These are phyloP conservation scores for Vigna radiata DNA, from an alignment of 306 rosid species.

Conservation along the genomic window DNA sequence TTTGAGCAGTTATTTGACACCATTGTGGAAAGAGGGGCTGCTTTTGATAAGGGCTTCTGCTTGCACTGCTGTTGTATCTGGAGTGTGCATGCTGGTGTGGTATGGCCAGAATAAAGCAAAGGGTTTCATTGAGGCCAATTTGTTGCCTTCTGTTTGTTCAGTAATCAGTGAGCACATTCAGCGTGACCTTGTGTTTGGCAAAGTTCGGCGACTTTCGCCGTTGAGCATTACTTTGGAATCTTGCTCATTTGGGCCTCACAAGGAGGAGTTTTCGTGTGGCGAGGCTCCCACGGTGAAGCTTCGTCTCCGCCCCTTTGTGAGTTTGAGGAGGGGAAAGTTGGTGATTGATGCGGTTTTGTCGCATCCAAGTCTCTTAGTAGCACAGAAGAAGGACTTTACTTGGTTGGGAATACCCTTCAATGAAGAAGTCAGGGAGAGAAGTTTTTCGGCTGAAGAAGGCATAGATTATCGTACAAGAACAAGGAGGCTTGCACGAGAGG, in stretches of 20 bases:
- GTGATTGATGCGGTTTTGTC: conserved; percentile 86
- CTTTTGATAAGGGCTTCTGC: conserved; percentile 78
- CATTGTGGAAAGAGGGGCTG: conserved; percentile 78
- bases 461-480: conserved; percentile 80
- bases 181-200: conserved; percentile 84
- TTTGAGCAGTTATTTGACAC: conserved; percentile 61
- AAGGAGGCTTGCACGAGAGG: conserved; percentile 80
- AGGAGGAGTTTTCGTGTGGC: conserved; percentile 90
- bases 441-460: conserved; percentile 75
- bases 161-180: conserved; percentile 70
- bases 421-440: conserved; percentile 57
- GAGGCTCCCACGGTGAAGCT: conserved; percentile 82
- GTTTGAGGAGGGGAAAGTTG: conserved; percentile 87
- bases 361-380: conserved; percentile 72
- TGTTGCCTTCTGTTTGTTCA: conserved; percentile 84
- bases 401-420: conserved; percentile 87
- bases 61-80: conserved; percentile 70
- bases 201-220: conserved; percentile 75
- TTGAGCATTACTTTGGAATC: conserved; percentile 85
- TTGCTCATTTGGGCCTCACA: conserved; percentile 81
- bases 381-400: conserved; percentile 80
- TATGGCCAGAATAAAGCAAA: conserved; percentile 80
- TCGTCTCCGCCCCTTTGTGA: conserved; percentile 75
- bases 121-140: conserved; percentile 69
- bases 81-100: conserved; percentile 79